phyloP scores from a whole-genome alignment of 306 rosid genomes.

The Citrullus colocynthis region DNA sequence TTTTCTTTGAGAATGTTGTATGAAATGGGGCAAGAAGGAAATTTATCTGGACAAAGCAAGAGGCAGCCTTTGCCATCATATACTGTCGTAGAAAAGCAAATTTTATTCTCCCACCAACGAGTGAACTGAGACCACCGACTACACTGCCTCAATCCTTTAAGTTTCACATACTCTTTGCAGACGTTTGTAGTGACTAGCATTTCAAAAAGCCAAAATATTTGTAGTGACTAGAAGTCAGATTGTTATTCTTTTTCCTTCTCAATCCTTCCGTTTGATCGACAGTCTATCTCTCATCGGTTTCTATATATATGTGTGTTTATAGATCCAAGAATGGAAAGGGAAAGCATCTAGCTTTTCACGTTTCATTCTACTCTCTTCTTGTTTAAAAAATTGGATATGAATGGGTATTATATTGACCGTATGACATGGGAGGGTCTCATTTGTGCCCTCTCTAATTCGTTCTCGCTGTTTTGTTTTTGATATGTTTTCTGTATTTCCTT shows the following conservation, averaged over 20 bases:
- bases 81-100: neutral
- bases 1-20: neutral
- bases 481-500: too few species aligned
- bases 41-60: neutral
- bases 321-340: neutral
- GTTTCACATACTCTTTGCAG: neutral
- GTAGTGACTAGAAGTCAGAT: neutral
- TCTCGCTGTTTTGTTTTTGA: too few species aligned
- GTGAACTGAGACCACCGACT: neutral
- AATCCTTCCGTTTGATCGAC: neutral
- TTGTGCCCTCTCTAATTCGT: too few species aligned
- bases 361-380: too few species aligned
- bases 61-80: neutral
- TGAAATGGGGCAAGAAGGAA: neutral
- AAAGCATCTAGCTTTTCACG: too few species aligned
- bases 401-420: too few species aligned
- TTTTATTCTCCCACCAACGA: neutral
- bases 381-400: too few species aligned
- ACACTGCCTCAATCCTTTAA: neutral
- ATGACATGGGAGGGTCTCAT: too few species aligned
- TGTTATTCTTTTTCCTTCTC: neutral
- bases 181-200: neutral
- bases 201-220: too few species aligned
- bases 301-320: neutral
- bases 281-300: neutral